Evolutionary conservation across 805 yeast genomes (phyloP).

Genomic region (Nematodospora valgi): DNA sequence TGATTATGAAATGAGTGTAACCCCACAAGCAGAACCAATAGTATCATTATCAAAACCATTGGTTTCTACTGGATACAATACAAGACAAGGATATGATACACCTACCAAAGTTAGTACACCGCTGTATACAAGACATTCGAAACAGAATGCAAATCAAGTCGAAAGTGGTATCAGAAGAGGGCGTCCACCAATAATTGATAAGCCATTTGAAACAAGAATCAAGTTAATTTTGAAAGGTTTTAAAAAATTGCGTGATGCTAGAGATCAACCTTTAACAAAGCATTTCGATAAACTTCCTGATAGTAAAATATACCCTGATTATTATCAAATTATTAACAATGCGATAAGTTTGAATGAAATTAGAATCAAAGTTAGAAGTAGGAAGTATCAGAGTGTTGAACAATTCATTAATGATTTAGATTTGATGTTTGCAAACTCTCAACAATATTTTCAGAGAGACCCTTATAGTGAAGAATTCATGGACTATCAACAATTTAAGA

Average conservation of each 20-base stretch:
- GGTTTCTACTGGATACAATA: constrained; percentile 7
- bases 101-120: constrained; percentile 1
- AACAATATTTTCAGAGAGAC: constrained; percentile 50
- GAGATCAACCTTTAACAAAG: constrained; percentile 46
- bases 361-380: constrained; percentile 77
- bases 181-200: constrained; percentile 87
- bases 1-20: constrained; percentile 9
- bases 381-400: constrained; percentile 75
- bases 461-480: constrained; percentile 55
- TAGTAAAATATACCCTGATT: constrained; percentile 49
- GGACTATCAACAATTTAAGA: constrained; percentile 63
- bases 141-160: constrained; percentile 8
- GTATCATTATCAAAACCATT: constrained; percentile 9
- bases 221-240: constrained; percentile 79
- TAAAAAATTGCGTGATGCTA: constrained; percentile 60
- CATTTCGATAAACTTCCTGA: constrained; percentile 85
- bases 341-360: constrained; percentile 73
- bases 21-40: constrained; percentile 7
- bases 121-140: constrained; percentile 3
- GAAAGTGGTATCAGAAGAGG: constrained; percentile 69
- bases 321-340: constrained; percentile 49
- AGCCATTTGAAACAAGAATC: constrained; percentile 88
- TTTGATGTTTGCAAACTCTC: constrained; percentile 71
- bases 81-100: not conserved
- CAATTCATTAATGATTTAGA: constrained; percentile 74